Conservation (phyloP, 208 protist species). For the Trypanosoma rangeli region DNA sequence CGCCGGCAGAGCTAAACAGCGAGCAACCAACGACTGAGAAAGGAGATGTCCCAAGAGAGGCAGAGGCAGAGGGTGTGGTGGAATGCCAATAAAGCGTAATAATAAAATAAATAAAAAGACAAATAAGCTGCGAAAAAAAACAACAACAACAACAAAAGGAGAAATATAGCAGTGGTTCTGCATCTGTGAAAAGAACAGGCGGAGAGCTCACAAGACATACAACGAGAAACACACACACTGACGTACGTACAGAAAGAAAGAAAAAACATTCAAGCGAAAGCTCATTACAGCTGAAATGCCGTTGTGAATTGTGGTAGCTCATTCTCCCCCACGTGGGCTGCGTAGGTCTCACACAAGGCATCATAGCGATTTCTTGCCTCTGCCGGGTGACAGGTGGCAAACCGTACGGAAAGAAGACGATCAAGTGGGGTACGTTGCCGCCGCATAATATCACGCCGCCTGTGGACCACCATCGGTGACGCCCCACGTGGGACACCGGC, state of each 20-base stretch:
- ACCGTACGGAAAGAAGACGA: constrained; percentile 52
- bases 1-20: no score
- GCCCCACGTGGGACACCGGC: constrained; percentile 15
- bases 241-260: not conserved
- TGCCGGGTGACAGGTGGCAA: constrained; percentile 43
- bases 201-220: constrained; percentile 1
- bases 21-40: no score
- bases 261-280: constrained; percentile 9
- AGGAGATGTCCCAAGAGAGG: no score
- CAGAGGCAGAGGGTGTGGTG: not conserved
- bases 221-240: not conserved
- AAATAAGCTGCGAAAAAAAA: no score
- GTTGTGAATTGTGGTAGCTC: constrained; percentile 33
- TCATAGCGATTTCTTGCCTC: constrained; percentile 57
- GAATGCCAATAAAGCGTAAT: not conserved
- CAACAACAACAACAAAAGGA: not conserved
- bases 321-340: constrained; percentile 29
- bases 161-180: not conserved
- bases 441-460: constrained; percentile 44
- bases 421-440: constrained; percentile 54
- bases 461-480: constrained; percentile 37
- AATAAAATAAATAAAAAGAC: not conserved
- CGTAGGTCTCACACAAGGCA: constrained; percentile 48
- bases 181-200: not conserved
- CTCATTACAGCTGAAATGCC: constrained; percentile 23